Evolutionary conservation across 2,329 filamentous ascomycete genomes (phyloP).

Genomic region (Colletotrichum liaoningense): DNA sequence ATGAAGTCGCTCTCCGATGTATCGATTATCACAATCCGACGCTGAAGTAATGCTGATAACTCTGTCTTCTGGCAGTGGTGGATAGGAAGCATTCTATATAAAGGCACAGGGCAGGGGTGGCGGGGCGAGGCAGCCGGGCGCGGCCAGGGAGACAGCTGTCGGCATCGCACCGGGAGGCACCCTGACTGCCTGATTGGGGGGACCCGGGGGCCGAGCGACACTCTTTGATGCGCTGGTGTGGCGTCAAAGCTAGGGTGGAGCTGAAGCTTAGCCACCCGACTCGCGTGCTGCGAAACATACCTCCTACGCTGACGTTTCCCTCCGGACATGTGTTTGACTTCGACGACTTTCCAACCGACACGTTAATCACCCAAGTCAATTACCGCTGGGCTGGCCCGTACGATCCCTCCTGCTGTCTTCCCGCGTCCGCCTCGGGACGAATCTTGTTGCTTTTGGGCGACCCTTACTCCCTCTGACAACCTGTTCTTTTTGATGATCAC

Average conservation of each 20-base stretch:
- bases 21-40: not conserved
- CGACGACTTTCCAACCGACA: constrained; percentile 30
- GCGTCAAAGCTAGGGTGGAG: constrained; percentile 37
- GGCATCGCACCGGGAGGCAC: constrained; percentile 17
- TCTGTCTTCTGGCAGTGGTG: not conserved
- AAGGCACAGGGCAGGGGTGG: constrained; percentile 17
- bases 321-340: constrained; percentile 27
- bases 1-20: not conserved
- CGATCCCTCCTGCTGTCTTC: not conserved
- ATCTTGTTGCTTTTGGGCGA: not conserved
- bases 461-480: not conserved
- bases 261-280: constrained; percentile 37
- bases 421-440: constrained; percentile 12
- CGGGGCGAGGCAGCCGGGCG: not conserved
- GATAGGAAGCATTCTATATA: constrained; percentile 11
- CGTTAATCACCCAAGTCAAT: constrained; percentile 19
- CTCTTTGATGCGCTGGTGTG: constrained; percentile 35
- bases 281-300: constrained; percentile 36
- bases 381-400: constrained; percentile 32
- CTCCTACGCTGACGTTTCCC: constrained; percentile 37
- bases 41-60: not conserved
- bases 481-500: constrained; percentile 55
- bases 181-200: constrained; percentile 19
- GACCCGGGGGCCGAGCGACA: constrained; percentile 15
- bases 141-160: constrained; percentile 21